Base-by-base conservation (phyloP, 257 asterid genomes). In the Fraxinus cuspidata region DNA sequence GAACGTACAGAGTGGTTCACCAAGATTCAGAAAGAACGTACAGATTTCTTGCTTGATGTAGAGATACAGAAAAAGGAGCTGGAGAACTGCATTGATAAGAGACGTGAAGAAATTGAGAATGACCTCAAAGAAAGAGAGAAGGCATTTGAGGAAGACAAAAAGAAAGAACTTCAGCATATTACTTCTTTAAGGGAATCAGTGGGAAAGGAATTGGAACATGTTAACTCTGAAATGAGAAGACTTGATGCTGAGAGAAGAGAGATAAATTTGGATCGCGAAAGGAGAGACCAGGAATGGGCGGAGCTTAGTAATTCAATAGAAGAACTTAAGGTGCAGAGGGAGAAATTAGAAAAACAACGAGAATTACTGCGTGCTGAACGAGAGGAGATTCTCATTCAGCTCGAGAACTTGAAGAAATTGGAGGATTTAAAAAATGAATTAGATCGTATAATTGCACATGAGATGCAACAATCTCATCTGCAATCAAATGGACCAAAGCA, bases 331-430 rank as follows among this genome's bases (percentile, higher is more conserved):
- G 84, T 82, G 81, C 99, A 96, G 82, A 91, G 98, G 69, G 88
- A 89, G 82, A 96, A 89, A 80, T 81, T 96, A 84, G 99, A 92
- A 90, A 92, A 92, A 81, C 98, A 96, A 85, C 88, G 99, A 84
- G 97, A 92, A 84, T 85, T 88, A 65, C 86, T 96, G 34, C 92
- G 84, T 70, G 92, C 93, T 74, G 99, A 96, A 70, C 87, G 99
- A 79, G 86, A 83, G 82, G 96, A 92, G 73, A 93, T 96, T 75
- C 89, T 93, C 78, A 75, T 88, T 81, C 97, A 86, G 84, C 92
- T 88, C 34, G 98, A 90, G 72, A 86, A 81, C 77, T 82, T 96
- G 87, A 93, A 86, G 84, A 88, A 86, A 63, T 85, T 96, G 87
- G 98, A 96, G 88, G 96, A 87, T 70, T 27, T 90, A 47, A 92